Evolutionary conservation across 2,329 filamentous ascomycete species (phyloP).

Genomic region (Xylariaceae sp.): DNA sequence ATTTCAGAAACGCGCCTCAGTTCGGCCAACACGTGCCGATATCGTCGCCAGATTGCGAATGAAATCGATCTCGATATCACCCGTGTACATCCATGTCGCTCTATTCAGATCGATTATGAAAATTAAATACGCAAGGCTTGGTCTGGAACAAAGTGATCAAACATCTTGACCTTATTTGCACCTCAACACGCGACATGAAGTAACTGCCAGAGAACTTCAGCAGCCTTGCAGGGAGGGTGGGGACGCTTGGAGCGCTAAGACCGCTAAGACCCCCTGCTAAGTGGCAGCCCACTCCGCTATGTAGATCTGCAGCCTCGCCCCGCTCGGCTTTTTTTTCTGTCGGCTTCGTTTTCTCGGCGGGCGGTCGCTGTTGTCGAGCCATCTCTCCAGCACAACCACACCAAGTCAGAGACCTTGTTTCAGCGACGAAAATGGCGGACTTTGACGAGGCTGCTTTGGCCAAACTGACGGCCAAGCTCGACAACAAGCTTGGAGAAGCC

Average conservation of each 20-base stretch:
- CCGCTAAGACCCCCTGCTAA: neutral
- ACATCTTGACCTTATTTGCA: too few species aligned
- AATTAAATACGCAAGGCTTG: too few species aligned
- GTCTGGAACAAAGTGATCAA: too few species aligned
- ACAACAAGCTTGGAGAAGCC: slow-evolving; percentile 44
- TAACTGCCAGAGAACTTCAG: neutral
- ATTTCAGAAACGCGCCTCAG: too few species aligned
- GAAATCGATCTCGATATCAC: too few species aligned
- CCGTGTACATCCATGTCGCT: too few species aligned
- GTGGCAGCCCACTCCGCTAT: slow-evolving; percentile 2
- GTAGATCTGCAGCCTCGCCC: slow-evolving; percentile 19
- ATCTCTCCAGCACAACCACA: neutral
- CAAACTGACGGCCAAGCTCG: slow-evolving; percentile 54
- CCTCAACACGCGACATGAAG: too few species aligned
- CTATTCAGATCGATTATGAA: too few species aligned
- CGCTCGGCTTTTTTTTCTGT: slow-evolving; percentile 25
- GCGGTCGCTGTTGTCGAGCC: neutral
- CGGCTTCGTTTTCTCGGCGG: neutral
- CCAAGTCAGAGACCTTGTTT: neutral
- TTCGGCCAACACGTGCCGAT: too few species aligned
- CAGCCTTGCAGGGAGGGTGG: slow-evolving; percentile 5
- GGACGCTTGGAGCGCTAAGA: slow-evolving; percentile 1
- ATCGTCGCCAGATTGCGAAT: too few species aligned
- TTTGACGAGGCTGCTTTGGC: slow-evolving; percentile 51
- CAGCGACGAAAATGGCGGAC: slow-evolving; percentile 24